These are phyloP conservation scores for Myxozyma neotropica DNA, from an alignment of 805 yeast genomes.

Conservation along the genomic window DNA sequence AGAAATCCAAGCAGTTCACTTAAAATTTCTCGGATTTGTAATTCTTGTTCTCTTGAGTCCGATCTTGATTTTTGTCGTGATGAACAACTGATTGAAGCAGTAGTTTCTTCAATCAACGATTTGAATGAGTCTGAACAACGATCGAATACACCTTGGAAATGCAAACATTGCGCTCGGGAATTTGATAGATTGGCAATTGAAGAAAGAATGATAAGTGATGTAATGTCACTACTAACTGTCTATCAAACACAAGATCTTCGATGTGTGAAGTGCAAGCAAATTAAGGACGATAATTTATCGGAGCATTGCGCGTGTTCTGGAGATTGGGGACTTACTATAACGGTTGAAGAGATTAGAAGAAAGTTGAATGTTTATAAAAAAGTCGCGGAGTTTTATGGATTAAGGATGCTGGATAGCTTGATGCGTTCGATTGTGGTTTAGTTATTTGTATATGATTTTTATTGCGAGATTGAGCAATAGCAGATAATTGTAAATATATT, in stretches of 20 bases:
- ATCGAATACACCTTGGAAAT: slow-evolving; percentile 52
- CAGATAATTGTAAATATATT: neutral
- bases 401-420: slow-evolving; percentile 49
- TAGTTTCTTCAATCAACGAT: slow-evolving; percentile 5
- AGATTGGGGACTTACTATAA: slow-evolving; percentile 64
- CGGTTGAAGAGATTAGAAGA: slow-evolving; percentile 49
- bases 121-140: neutral
- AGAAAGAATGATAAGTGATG: slow-evolving; percentile 71
- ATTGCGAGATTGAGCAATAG: neutral
- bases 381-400: slow-evolving; percentile 61
- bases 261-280: slow-evolving; percentile 73
- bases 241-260: slow-evolving; percentile 78
- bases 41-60: slow-evolving; percentile 69
- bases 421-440: slow-evolving; percentile 11
- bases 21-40: slow-evolving; percentile 71
- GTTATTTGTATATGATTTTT: neutral
- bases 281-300: slow-evolving; percentile 70
- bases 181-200: slow-evolving; percentile 73
- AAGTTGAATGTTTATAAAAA: slow-evolving; percentile 55
- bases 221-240: slow-evolving; percentile 56
- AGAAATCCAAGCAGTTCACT: slow-evolving; percentile 74
- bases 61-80: slow-evolving; percentile 85
- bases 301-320: slow-evolving; percentile 89
- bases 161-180: slow-evolving; percentile 65
- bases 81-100: slow-evolving; percentile 45